These are phyloP conservation scores for Botrytis cinerea DNA, from an alignment of 2,329 filamentous ascomycete species.

Conservation along the genomic window DNA sequence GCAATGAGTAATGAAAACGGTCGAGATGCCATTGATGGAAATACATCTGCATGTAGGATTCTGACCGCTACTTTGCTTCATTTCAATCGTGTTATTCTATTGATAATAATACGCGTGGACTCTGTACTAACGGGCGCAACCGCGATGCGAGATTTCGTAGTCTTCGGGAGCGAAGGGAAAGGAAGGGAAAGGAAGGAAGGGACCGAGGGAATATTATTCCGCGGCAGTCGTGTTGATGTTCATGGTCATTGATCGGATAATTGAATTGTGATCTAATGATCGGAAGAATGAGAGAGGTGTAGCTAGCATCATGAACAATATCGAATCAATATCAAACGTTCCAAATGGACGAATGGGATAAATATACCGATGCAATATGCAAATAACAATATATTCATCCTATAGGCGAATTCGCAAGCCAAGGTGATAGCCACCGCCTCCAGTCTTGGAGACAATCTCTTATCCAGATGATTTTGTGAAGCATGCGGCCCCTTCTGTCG, in stretches of 20 bases:
- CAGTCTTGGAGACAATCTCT: neutral
- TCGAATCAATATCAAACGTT: neutral
- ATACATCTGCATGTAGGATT: neutral
- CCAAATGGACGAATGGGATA: neutral
- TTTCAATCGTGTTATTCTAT: neutral
- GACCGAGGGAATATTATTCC: neutral
- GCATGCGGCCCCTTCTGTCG: neutral
- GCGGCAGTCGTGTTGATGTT: neutral
- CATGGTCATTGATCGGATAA: neutral
- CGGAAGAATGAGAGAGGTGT: neutral
- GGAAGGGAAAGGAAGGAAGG: neutral
- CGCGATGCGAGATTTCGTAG: neutral
- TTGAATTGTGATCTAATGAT: no score
- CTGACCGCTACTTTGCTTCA: slow-evolving; percentile 7
- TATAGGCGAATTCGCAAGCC: neutral
- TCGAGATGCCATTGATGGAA: neutral
- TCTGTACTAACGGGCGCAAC: neutral
- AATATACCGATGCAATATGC: no score
- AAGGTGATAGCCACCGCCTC: neutral
- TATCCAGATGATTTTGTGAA: no score
- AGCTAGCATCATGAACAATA: neutral
- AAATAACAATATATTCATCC: no score
- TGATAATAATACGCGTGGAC: neutral
- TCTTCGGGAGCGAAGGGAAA: neutral
- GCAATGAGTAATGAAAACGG: neutral